These are phyloP conservation scores for Erodium texanum DNA, from an alignment of 441 rosid species.

Conservation along the genomic window DNA sequence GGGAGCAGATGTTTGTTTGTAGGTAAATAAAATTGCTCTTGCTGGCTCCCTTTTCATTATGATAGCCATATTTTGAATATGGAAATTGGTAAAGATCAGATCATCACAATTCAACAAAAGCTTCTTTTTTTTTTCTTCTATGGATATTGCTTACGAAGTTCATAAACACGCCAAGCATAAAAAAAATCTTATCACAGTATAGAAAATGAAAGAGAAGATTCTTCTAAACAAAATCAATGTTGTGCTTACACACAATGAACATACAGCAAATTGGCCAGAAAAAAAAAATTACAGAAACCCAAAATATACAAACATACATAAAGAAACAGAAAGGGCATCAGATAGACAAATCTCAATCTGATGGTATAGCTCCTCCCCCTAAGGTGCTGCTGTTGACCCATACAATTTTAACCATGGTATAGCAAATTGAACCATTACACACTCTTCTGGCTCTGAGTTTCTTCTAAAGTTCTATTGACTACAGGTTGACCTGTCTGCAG, in stretches of 20 bases:
- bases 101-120: no score
- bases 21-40: no score
- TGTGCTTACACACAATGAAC: neutral
- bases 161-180: no score
- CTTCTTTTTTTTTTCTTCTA: no score
- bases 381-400: no score
- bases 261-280: neutral
- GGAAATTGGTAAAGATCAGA: no score
- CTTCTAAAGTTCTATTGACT: constrained; percentile 15
- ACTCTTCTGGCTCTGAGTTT: neutral
- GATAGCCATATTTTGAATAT: no score
- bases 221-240: neutral
- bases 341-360: neutral
- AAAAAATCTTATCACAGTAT: no score
- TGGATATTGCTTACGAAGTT: no score
- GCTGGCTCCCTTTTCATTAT: no score
- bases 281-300: neutral
- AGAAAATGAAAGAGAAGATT: neutral
- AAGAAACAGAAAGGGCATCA: neutral
- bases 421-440: neutral
- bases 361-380: neutral
- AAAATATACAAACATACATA: neutral
- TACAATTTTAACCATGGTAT: no score
- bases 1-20: no score
- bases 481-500: constrained; percentile 24